phyloP scores from a whole-genome alignment of 345 rosid genomes.

The Viola odorata region DNA sequence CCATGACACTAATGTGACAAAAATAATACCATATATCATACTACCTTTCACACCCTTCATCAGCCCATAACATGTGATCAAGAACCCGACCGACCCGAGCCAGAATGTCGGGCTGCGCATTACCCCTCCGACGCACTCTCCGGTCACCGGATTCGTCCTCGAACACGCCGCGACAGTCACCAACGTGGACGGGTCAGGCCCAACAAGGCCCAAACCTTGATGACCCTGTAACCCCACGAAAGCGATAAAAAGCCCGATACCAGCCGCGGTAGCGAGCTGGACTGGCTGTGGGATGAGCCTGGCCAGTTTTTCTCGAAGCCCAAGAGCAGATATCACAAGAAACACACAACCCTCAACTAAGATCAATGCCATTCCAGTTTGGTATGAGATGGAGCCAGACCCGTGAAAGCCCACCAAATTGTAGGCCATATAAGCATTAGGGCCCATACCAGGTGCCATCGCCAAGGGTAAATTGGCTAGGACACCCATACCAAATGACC shows the following conservation, averaged over 20 bases:
- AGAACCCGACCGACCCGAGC: conserved; percentile 61
- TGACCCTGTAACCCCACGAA: conserved; percentile 76
- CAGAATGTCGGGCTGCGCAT: conserved; percentile 81
- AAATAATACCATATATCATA: conserved; percentile 71
- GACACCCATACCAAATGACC: conserved; percentile 73
- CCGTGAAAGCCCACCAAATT: conserved; percentile 81
- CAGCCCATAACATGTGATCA: conserved; percentile 58
- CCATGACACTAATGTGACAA: conserved; percentile 77
- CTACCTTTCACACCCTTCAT: conserved; percentile 71
- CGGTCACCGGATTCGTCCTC: conserved; percentile 38
- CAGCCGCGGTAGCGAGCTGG: conserved; percentile 58
- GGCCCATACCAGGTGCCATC: conserved; percentile 90
- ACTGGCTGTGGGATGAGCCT: conserved; percentile 62
- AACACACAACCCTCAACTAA: conserved; percentile 63
- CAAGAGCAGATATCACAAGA: conserved; percentile 46
- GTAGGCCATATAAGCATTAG: conserved; percentile 73
- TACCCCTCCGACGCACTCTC: conserved; percentile 53
- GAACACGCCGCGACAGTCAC: conserved; percentile 66
- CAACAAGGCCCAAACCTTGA: conserved; percentile 76
- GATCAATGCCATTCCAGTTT: conserved; percentile 66
- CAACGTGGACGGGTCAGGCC: conserved; percentile 65
- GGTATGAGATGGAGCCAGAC: conserved; percentile 61
- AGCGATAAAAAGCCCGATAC: conserved; percentile 82
- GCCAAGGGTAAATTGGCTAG: conserved; percentile 78
- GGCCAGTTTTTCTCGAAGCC: conserved; percentile 59